phyloP scores from a whole-genome alignment of 2,329 filamentous ascomycete genomes.

The Claviceps fusiformis region DNA sequence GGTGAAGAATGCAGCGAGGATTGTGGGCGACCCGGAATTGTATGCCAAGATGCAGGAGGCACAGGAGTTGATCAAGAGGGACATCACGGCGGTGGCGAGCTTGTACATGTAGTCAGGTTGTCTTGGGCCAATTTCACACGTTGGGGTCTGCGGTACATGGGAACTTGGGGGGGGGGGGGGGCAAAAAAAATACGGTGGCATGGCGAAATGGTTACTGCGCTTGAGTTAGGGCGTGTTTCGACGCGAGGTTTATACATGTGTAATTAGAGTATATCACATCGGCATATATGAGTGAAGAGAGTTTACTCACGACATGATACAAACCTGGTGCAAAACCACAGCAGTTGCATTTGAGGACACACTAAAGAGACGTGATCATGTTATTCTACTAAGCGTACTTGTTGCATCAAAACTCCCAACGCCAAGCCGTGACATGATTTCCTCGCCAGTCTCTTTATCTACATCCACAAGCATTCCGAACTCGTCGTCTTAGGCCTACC shows the following conservation, averaged over 20 bases:
- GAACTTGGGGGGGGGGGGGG: no score
- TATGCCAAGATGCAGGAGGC: constrained; percentile 96
- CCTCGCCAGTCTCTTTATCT: neutral
- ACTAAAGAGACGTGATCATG: no score
- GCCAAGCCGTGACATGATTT: constrained; percentile 5
- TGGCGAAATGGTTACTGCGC: neutral
- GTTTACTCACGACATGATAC: neutral
- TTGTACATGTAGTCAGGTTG: constrained; percentile 58
- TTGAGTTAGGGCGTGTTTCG: neutral
- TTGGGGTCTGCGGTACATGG: neutral
- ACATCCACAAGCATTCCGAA: neutral
- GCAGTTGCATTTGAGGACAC: no score
- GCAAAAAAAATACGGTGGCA: no score
- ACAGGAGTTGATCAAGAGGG: constrained; percentile 94
- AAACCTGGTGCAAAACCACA: neutral
- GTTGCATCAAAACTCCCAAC: constrained; percentile 1
- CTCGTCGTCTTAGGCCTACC: no score
- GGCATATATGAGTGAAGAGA: neutral
- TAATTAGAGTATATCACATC: neutral
- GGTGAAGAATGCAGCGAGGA: constrained; percentile 90
- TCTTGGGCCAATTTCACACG: neutral
- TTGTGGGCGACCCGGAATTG: constrained; percentile 85
- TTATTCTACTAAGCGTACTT: neutral
- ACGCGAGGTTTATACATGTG: neutral
- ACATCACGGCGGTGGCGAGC: constrained; percentile 81